These are phyloP conservation scores for Cercospora zeae-maydis DNA, from an alignment of 2,329 filamentous ascomycete genomes.

Conservation along the genomic window DNA sequence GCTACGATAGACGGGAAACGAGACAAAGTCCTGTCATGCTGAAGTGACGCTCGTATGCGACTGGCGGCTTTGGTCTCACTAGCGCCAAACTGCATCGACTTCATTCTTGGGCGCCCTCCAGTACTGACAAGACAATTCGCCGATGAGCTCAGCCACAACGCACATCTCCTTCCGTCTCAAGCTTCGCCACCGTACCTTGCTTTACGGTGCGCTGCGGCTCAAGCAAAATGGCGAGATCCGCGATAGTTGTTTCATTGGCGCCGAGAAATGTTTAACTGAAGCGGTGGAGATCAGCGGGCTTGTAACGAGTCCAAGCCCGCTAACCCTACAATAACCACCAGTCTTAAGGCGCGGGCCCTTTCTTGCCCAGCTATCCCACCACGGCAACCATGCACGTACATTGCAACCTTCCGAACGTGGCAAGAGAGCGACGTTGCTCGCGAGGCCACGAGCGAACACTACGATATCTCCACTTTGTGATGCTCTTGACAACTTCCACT, in stretches of 20 bases:
- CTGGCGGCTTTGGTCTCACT: background rate
- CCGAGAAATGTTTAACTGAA: background rate
- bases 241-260: constrained; percentile 2
- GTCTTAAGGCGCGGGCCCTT: background rate
- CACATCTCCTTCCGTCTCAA: background rate
- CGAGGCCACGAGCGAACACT: constrained; percentile 1
- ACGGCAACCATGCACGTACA: constrained; percentile 1
- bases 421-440: constrained; percentile 5
- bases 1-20: background rate
- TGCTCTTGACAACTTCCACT: constrained; percentile 1
- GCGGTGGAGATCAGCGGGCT: constrained; percentile 6
- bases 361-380: constrained; percentile 1
- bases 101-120: background rate
- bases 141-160: background rate
- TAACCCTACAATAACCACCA: constrained; percentile 2
- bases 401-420: constrained; percentile 8
- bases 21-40: background rate
- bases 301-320: constrained; percentile 4
- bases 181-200: background rate
- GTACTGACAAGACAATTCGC: background rate
- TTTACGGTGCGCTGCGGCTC: background rate
- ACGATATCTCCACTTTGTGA: background rate
- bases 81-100: background rate
- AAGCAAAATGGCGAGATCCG: constrained; percentile 7
- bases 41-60: background rate